phyloP scores from a whole-genome alignment of 139 green algal species.

The Chlorella vulgaris region DNA sequence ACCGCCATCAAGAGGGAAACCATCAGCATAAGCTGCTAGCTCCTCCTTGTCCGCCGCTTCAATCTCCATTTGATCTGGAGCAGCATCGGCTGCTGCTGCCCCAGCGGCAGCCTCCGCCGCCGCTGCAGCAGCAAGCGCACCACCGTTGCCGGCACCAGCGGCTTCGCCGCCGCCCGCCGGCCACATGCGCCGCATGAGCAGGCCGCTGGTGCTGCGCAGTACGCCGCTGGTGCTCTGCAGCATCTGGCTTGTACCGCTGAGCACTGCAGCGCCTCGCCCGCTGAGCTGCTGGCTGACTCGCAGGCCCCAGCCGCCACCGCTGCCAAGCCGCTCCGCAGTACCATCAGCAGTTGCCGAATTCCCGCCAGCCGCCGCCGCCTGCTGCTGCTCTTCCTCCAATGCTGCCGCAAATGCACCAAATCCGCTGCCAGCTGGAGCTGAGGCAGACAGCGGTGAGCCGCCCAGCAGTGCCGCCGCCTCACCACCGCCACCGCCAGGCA shows the following conservation, averaged over 20 bases:
- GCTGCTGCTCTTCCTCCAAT: neutral
- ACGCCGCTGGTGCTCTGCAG: neutral
- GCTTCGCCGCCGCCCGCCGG: neutral
- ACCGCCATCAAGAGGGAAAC: neutral
- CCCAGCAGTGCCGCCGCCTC: neutral
- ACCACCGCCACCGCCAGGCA: neutral
- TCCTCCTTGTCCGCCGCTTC: too few species aligned
- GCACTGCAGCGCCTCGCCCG: neutral
- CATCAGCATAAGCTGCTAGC: too few species aligned
- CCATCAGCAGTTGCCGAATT: neutral
- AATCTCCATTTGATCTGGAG: neutral
- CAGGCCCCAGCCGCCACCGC: neutral
- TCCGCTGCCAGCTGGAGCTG: neutral
- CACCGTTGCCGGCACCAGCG: neutral
- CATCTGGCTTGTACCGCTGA: neutral
- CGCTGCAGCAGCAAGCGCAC: neutral
- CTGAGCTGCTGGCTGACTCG: neutral
- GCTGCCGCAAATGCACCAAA: neutral
- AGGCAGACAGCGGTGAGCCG: neutral
- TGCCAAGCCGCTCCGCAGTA: neutral
- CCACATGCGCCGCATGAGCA: conserved; percentile 10
- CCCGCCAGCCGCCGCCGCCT: neutral
- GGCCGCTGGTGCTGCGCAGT: conserved; percentile 2
- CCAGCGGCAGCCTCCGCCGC: neutral
- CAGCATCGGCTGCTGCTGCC: neutral